Evolutionary conservation across 257 asterid genomes (phyloP), one percentile per base, ranked within the genome.

Genomic region (Ocimum tenuiflorum): DNA sequence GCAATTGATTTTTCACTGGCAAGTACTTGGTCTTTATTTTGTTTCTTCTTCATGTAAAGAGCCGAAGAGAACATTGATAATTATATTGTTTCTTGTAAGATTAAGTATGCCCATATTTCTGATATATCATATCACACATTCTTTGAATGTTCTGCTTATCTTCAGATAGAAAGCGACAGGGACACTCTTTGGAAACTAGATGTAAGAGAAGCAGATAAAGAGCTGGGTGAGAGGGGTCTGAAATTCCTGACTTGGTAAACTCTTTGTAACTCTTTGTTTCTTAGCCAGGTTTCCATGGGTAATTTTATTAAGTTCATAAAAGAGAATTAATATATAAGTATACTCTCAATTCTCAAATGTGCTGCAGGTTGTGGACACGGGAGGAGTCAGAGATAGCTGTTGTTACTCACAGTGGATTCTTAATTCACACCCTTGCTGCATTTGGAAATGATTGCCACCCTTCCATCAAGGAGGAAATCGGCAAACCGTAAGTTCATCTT

Each of bases 361-460:
- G 59, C 6, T 73, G 75, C 80, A 92, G 97, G 98, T 60, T 92
- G 80, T 89, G 86, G 91, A 85, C 94, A 15, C 81, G 95, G 53
- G 76, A 89, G 72, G 98, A 92, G 85, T 85, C 85, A 29, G 97
- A 92, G 80, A 92, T 92, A 78, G 97, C 89, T 45, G 84, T 92
- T 68, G 95, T 92, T 62, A 87, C 95, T 48, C 98, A 92, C 24
- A 87, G 95, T 69, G 98, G 88, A 65, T 89, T 89, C 73, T 78
- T 92, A 75, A 69, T 80, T 53, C 96, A 89, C 52, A 82, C 91
- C 12, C 85, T 92, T 10, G 48, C 76, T 47, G 68, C 77, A 72
- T 89, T 77, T 78, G 98, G 97, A 69, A 60, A 67, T 68, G 96
- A 89, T 73, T 86, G 98, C 39, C 88, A 89, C 75, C 83, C 86